These are phyloP conservation scores for Leccinum longicurvipes DNA, from an alignment of 768 basidiomycete species.

Conservation along the genomic window DNA sequence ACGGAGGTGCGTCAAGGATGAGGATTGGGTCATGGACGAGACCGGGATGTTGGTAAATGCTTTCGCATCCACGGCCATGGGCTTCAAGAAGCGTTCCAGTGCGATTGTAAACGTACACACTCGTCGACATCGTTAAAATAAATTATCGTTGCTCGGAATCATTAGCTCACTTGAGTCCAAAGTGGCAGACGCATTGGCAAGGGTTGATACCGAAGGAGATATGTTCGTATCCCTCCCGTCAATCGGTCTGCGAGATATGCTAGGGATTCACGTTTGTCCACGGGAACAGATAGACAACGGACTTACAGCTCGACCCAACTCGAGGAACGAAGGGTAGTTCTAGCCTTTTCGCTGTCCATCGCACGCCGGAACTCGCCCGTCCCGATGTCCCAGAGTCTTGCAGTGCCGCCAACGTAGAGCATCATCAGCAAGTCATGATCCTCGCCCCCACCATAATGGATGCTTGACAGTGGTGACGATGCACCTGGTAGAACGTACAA, in stretches of 20 bases:
- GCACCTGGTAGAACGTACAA: constrained; percentile 81
- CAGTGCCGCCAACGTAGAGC: constrained; percentile 70
- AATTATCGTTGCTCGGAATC: neutral
- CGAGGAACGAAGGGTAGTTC: constrained; percentile 66
- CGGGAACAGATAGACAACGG: neutral
- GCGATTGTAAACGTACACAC: constrained; percentile 49
- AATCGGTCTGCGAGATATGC: constrained; percentile 18
- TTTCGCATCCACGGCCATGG: constrained; percentile 48
- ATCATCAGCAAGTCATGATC: constrained; percentile 64
- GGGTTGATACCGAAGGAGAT: constrained; percentile 23
- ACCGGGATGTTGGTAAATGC: constrained; percentile 46
- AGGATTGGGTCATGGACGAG: constrained; percentile 33
- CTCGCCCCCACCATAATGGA: constrained; percentile 56
- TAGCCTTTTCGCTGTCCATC: constrained; percentile 70
- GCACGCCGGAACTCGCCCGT: constrained; percentile 85
- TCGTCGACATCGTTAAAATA: constrained; percentile 26
- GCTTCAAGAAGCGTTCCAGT: constrained; percentile 49
- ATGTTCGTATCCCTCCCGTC: constrained; percentile 26
- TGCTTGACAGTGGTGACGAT: constrained; percentile 54
- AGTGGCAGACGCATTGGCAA: constrained; percentile 17
- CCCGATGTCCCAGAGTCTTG: constrained; percentile 83
- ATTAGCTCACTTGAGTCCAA: constrained; percentile 24
- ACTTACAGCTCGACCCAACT: constrained; percentile 73
- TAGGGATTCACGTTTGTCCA: neutral
- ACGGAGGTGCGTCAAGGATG: constrained; percentile 50